Base-by-base conservation (phyloP, 495 filamentous ascomycete genomes). In the Sabuloglossum arenarium region DNA sequence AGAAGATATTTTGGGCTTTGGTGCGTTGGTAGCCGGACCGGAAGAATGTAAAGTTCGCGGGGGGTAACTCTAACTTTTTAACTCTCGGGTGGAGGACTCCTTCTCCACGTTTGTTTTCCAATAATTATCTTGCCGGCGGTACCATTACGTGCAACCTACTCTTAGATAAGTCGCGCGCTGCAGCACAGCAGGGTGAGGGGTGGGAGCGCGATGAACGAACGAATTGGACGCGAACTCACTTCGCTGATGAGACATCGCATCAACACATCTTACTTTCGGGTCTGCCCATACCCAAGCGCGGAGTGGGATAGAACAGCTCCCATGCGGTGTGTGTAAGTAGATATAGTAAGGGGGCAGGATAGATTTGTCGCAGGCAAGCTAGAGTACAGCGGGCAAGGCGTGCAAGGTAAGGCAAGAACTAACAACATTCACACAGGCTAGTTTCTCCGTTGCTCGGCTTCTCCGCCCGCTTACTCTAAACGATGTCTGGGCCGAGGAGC, bases 121-220 rank as follows among this genome's bases (percentile, higher is more conserved):
- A 47, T 47, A 47, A 47, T 47, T 47, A 47, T 47, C 45, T 47
- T 47, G 45, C 45, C 45, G 45, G 45, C 45, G 45, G 45, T 47
- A 47, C 45, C 45, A 47, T 47, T 47, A 47, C 45, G 45, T 47
- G 45, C 45, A 47, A 47, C 45, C 45, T 24, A n/a, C n/a, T n/a
- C n/a, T n/a, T n/a, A 47, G 45, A 23, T 27, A 47, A 47, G 45
- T 24, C 21, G 45, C 45, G 34, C 45, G 34, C 34, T 37, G 34
- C 34, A 14, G 34, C 45, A 16, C 42, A 45, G 42, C 42, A 45
- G 42, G 42, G 42, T 45, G 42, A 12, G 24, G 19, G n/a, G 19
- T 3, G 19, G 10, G 45, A 47, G 45, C 45, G 45, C 45, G 45
- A 47, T 47, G 45, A 27, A 47, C 45, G 45, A 47, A 47, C 45